phyloP scores from a whole-genome alignment of 345 rosid genomes.

The Clausena lansium region DNA sequence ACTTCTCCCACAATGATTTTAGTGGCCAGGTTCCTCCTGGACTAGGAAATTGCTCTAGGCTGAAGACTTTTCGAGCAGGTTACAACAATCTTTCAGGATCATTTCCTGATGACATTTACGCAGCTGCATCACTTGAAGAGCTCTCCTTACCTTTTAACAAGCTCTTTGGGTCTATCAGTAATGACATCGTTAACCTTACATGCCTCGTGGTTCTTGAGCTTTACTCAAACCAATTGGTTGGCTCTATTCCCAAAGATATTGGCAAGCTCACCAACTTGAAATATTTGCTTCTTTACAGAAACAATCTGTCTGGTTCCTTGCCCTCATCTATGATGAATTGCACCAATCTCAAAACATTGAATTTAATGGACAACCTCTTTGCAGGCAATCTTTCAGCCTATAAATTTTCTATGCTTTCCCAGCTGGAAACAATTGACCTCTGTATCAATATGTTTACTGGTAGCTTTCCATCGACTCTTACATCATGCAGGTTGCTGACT shows the following conservation, averaged over 20 bases:
- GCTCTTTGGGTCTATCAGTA: conserved; percentile 4
- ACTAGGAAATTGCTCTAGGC: conserved; percentile 2
- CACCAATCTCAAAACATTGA: neutral
- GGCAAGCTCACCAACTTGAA: conserved; percentile 3
- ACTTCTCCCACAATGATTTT: conserved; percentile 14
- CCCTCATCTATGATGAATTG: conserved; percentile 9
- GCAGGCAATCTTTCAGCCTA: conserved; percentile 1
- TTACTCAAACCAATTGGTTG: neutral
- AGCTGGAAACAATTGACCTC: neutral
- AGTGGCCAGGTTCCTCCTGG: neutral
- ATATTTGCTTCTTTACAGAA: neutral
- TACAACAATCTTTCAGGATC: conserved; percentile 8
- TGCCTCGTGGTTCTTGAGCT: neutral
- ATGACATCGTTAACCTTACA: neutral
- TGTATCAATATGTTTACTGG: neutral
- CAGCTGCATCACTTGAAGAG: neutral
- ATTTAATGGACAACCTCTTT: neutral
- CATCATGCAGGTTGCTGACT: neutral
- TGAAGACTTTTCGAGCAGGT: conserved; percentile 16
- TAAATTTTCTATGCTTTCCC: neutral
- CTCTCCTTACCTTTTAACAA: neutral
- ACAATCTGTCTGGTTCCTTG: neutral
- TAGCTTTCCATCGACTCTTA: neutral
- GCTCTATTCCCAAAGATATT: neutral
- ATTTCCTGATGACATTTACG: conserved; percentile 3